These are phyloP conservation scores for Mycena vulgaris DNA, from an alignment of 768 basidiomycete species.

Conservation along the genomic window DNA sequence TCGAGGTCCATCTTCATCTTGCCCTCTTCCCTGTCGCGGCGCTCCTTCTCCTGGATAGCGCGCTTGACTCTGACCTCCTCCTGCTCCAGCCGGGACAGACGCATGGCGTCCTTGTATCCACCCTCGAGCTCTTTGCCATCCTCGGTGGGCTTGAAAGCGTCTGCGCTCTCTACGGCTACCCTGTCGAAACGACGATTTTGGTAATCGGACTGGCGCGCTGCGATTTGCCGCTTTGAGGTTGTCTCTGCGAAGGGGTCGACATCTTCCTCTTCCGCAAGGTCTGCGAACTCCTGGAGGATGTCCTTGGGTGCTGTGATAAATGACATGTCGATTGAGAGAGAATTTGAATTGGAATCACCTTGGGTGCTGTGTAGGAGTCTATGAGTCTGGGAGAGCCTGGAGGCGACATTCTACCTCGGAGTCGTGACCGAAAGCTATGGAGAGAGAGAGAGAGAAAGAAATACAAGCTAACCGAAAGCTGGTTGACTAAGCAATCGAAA, in stretches of 20 bases:
- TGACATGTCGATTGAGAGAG: too few species aligned
- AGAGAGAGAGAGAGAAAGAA: too few species aligned
- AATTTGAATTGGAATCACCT: slow-evolving; percentile 53
- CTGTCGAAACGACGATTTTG: slow-evolving; percentile 93
- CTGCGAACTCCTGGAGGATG: slow-evolving; percentile 92
- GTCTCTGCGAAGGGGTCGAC: slow-evolving; percentile 94
- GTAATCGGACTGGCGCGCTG: slow-evolving; percentile 94
- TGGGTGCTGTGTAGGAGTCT: slow-evolving; percentile 86
- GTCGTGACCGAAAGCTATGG: too few species aligned
- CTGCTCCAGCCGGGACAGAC: slow-evolving; percentile 89
- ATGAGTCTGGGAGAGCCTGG: slow-evolving; percentile 80
- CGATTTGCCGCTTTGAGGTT: slow-evolving; percentile 93
- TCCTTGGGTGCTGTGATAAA: slow-evolving; percentile 54
- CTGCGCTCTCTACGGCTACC: slow-evolving; percentile 83
- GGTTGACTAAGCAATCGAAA: background rate
- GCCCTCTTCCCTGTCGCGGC: slow-evolving; percentile 79
- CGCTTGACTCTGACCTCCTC: slow-evolving; percentile 89
- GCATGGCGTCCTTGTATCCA: slow-evolving; percentile 97
- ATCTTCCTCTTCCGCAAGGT: slow-evolving; percentile 95
- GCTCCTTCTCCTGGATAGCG: slow-evolving; percentile 92
- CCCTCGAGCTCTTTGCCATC: slow-evolving; percentile 84
- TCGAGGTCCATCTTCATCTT: slow-evolving; percentile 90
- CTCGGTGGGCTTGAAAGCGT: slow-evolving; percentile 79
- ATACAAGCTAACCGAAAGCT: too few species aligned
- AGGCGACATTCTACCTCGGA: slow-evolving; percentile 67